Base-by-base conservation (phyloP, 495 filamentous ascomycete genomes). In the Hypomontagnella submonticulosa region DNA sequence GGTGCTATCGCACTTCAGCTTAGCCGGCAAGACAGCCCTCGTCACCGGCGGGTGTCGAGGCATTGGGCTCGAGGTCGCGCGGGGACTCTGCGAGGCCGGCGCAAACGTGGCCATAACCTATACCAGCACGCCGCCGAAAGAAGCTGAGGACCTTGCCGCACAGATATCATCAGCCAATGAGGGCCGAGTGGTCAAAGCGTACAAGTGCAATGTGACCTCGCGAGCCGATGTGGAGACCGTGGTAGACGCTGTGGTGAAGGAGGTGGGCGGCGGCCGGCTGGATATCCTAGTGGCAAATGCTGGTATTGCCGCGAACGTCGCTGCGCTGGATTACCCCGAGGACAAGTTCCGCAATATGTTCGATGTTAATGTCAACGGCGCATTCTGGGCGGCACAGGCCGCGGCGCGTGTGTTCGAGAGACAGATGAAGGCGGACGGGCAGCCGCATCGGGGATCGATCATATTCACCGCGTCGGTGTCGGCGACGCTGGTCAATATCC, bases 331-430 rank as follows among this genome's bases (percentile, higher is more conserved):
- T 19, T 90, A 91, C 66, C 80, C 84, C 5, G 80, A 84, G 50
- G 81, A 88, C 59, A 83, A 89, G 69, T 85, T 86, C 72, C 85
- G 86, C 51, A 80, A 79, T 51, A 89, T 92, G 86, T 83, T 92
- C 71, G 84, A 85, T 51, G 79, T 89, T 53, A 92, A 92, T 66
- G 86, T 90, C 55, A 90, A 86, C 0, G 90, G 90, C 13, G 87
- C 88, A 11, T 90, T 91, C 70, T 85, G 90, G 80, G 86, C 87
- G 1, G 82, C 89, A 1, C 85, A 89, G 67, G 88, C 87, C 18
- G 87, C 84, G 11, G 90, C 90, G 23, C 84, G 87, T 67, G 85
- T 90, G 64, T 92, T 92, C 83, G 84, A 90, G 67, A 82, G 80
- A 56, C 88, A 72, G 58, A 36, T 59, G 11, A 60, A 66, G 57